Conservation (phyloP, 139 green algal genomes). For the Tetraselmis chui region DNA sequence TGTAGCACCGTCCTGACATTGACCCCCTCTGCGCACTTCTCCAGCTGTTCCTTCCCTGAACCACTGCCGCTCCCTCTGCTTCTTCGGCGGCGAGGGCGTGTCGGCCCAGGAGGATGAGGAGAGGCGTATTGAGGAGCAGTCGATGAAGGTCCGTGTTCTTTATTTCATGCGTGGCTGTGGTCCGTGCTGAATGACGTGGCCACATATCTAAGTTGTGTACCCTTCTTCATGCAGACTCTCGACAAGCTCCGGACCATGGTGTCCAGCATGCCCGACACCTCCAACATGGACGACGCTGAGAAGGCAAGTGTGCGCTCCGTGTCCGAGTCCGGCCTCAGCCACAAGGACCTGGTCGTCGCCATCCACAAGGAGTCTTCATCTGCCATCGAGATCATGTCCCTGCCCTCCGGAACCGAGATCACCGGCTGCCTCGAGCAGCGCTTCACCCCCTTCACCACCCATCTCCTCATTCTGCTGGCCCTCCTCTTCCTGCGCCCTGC, state of each 20-base stretch:
- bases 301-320: background rate
- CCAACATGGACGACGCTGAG: background rate
- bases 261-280: too few relatives aligned
- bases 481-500: background rate
- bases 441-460: background rate
- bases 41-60: constrained; percentile 9
- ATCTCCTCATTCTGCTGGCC: background rate
- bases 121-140: background rate
- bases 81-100: background rate
- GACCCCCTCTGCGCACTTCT: too few relatives aligned
- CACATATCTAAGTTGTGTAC: too few relatives aligned
- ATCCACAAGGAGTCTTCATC: background rate
- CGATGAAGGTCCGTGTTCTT: too few relatives aligned
- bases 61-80: constrained; percentile 8
- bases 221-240: too few relatives aligned
- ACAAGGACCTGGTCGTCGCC: background rate
- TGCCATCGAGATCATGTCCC: background rate
- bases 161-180: too few relatives aligned
- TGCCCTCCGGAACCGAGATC: background rate
- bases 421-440: background rate
- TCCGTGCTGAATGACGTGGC: too few relatives aligned
- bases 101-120: background rate
- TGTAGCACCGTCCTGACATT: too few relatives aligned
- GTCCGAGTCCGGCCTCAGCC: background rate
- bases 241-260: background rate